Percentiles rank a stretch among this genome's conserved stretches.
These are phyloP conservation scores for Fusarium floridanum DNA, from an alignment of 2,329 filamentous ascomycete species.

Conservation along the genomic window DNA sequence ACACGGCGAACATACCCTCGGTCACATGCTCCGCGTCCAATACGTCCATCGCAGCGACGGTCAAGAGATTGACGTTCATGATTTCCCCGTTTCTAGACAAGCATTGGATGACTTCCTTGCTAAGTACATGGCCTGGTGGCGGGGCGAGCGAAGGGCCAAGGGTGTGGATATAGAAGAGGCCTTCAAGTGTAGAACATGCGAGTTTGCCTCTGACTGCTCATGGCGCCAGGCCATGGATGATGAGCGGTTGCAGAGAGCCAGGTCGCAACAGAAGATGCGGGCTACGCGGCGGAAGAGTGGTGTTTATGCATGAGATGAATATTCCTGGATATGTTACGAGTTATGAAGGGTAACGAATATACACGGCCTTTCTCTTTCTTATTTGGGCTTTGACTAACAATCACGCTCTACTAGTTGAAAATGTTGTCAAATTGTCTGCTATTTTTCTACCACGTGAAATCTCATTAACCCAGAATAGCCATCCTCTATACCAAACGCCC, in stretches of 20 bases:
- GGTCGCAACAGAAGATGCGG: constrained; percentile 39
- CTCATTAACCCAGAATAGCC: background rate
- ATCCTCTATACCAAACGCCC: background rate
- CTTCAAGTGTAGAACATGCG: constrained; percentile 88
- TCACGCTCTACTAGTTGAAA: background rate
- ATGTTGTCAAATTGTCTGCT: background rate
- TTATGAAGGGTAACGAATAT: constrained; percentile 31
- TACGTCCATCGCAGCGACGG: constrained; percentile 68
- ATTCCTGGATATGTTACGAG: constrained; percentile 27
- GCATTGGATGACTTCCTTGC: constrained; percentile 75
- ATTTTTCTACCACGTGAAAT: background rate
- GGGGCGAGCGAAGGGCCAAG: constrained; percentile 75
- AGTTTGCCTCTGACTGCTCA: constrained; percentile 82
- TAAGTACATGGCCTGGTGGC: constrained; percentile 88
- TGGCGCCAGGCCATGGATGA: constrained; percentile 82
- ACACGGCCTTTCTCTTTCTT: background rate
- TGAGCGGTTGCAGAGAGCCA: constrained; percentile 55
- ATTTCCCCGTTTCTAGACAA: constrained; percentile 75
- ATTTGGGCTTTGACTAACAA: background rate
- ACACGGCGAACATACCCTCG: constrained; percentile 60
- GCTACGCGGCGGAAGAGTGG: constrained; percentile 28
- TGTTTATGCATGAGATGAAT: constrained; percentile 16
- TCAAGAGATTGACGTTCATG: constrained; percentile 64
- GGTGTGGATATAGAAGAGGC: constrained; percentile 88
- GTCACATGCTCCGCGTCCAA: constrained; percentile 65